Base-by-base conservation (phyloP, 164 flowering plant species). In the Warburgia ugandensis region DNA sequence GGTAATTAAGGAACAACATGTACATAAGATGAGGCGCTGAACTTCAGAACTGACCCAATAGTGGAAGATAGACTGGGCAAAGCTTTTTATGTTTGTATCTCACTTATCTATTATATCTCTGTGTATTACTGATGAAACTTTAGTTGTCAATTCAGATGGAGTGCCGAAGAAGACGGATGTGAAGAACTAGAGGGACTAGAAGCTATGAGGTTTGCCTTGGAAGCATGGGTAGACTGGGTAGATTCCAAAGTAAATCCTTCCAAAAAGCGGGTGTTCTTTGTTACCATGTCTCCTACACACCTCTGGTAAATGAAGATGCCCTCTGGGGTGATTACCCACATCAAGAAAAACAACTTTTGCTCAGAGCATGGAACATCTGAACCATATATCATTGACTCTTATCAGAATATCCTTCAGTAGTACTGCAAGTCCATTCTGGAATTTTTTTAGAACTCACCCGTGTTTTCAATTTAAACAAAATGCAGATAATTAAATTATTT, bases 271-370 rank as follows among this genome's bases (percentile, higher is more conserved):
- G 78, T 79, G 50, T 89, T 89, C 67, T 94, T 84, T 57, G 88
- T 84, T 32, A 89, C 92, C 44, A 89, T 94, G 99, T 94, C 99
- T 5, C 97, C 99, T 11, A 84, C 96, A 8, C 97, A 94, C 73
- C 78, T 75, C 43, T 73, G 77, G 99, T 92, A 47, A 65, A 75
- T 63, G 17, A 12, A 21, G 8, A 25, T 6, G 12, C 28, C n/a
- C 25, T 4, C 27, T 13, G 25, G 49, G 14, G n/a, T 10, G 31
- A 12, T 28, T 1, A 16, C 9, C 29, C 5, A 45, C 27, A n/a
- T n/a, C n/a, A n/a, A n/a, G n/a, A n/a, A n/a, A n/a, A n/a, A n/a
- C n/a, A n/a, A n/a, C n/a, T n/a, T n/a, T n/a, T n/a, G n/a, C n/a
- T n/a, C n/a, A n/a, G n/a, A n/a, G n/a, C n/a, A n/a, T n/a, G n/a